These are phyloP conservation scores for Yamadazyma akitaensis DNA, from an alignment of 805 yeast genomes.

Conservation along the genomic window DNA sequence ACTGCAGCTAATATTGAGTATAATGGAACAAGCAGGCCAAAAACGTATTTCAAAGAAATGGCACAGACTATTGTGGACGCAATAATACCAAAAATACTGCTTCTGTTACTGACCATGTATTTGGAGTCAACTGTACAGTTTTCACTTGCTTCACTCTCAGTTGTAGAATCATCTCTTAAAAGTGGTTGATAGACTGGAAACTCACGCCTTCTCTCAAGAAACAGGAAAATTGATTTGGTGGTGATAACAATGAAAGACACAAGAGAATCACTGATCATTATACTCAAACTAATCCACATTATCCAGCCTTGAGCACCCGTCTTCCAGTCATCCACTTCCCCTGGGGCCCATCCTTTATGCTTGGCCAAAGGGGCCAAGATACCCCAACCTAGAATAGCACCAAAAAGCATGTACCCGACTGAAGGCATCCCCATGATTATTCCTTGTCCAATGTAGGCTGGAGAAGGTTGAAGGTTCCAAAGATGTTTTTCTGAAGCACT, in stretches of 20 bases:
- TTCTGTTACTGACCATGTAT: slow-evolving; percentile 48
- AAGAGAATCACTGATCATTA: slow-evolving; percentile 89
- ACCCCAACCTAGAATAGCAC: slow-evolving; percentile 90
- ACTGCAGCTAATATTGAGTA: slow-evolving; percentile 69
- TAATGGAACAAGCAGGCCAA: slow-evolving; percentile 68
- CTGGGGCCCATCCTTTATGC: slow-evolving; percentile 79
- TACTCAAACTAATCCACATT: slow-evolving; percentile 86
- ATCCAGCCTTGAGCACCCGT: slow-evolving; percentile 97
- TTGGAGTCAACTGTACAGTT: slow-evolving; percentile 28
- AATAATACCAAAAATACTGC: slow-evolving; percentile 58
- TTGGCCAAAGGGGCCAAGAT: slow-evolving; percentile 80
- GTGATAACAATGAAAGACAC: slow-evolving; percentile 72
- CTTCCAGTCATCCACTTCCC: slow-evolving; percentile 88
- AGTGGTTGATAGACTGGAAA: slow-evolving; percentile 2
- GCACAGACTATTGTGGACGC: slow-evolving; percentile 68
- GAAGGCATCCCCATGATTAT: slow-evolving; percentile 96
- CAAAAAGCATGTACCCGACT: slow-evolving; percentile 85
- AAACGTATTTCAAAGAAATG: slow-evolving; percentile 59
- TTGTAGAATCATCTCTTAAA: slow-evolving; percentile 1
- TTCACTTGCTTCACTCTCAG: slow-evolving; percentile 1
- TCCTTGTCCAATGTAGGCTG: slow-evolving; percentile 97
- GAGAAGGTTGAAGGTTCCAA: slow-evolving; percentile 93
- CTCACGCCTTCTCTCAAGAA: background rate
- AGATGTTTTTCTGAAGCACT: slow-evolving; percentile 58
- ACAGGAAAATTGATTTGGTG: slow-evolving; percentile 34